Evolutionary conservation across 2,329 filamentous ascomycete species (phyloP).

Genomic region (Myriosclerotinia scirpicola): DNA sequence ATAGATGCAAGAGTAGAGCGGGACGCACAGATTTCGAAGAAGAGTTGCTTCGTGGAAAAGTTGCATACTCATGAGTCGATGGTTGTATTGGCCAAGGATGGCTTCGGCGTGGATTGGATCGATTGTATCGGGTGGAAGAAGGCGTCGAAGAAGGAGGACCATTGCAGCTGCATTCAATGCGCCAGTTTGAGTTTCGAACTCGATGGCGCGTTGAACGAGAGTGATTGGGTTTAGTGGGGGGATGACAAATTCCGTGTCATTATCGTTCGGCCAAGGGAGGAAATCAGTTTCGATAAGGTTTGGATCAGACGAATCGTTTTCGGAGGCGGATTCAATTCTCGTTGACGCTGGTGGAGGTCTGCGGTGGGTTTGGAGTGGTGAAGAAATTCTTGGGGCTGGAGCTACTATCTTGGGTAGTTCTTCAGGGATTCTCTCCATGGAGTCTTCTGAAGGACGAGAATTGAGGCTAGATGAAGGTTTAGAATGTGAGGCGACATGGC

Average conservation of each 20-base stretch:
- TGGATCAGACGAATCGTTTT: slow-evolving; percentile 32
- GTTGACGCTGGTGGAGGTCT: slow-evolving; percentile 21
- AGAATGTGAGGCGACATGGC: slow-evolving; percentile 32
- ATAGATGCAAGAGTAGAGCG: slow-evolving; percentile 57
- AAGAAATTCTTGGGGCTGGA: slow-evolving; percentile 18
- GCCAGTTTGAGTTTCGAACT: slow-evolving; percentile 57
- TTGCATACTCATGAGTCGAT: slow-evolving; percentile 58
- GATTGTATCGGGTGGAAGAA: slow-evolving; percentile 56
- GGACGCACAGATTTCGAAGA: slow-evolving; percentile 57
- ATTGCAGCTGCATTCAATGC: slow-evolving; percentile 61
- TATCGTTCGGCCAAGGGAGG: slow-evolving; percentile 57
- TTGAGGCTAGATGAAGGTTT: slow-evolving; percentile 26
- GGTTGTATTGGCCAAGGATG: slow-evolving; percentile 60
- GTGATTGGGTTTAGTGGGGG: slow-evolving; percentile 56
- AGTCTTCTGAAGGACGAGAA: slow-evolving; percentile 26
- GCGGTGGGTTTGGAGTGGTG: slow-evolving; percentile 32
- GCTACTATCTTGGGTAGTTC: slow-evolving; percentile 2
- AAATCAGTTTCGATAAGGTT: slow-evolving; percentile 58
- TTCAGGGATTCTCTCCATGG: slow-evolving; percentile 18
- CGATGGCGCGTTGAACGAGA: slow-evolving; percentile 53
- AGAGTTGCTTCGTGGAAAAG: slow-evolving; percentile 61
- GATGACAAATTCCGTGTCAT: slow-evolving; percentile 56
- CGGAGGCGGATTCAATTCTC: not conserved
- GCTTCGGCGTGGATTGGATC: slow-evolving; percentile 56
- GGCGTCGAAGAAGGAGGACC: slow-evolving; percentile 57